Evolutionary conservation across 345 rosid species (phyloP).

Genomic region (Rhodomyrtus tomentosa): DNA sequence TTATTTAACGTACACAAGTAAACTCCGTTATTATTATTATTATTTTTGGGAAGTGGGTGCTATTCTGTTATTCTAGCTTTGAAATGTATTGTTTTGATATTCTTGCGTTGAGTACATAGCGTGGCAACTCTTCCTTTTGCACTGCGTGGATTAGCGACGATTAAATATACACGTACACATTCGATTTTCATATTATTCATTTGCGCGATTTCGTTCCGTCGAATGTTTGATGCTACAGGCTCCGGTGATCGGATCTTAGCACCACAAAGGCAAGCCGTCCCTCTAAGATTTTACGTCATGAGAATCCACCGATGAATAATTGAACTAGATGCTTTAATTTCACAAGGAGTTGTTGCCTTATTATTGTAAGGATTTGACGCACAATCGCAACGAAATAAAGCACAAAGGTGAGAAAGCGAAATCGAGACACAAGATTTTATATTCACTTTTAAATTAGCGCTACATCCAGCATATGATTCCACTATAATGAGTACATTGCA

Average conservation of each 20-base stretch:
- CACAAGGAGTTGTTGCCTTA: neutral
- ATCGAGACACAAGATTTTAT: too few species aligned
- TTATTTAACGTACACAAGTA: neutral
- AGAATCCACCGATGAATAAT: neutral
- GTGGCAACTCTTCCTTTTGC: neutral
- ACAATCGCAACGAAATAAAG: too few species aligned
- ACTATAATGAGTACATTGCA: too few species aligned
- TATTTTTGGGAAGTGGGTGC: too few species aligned
- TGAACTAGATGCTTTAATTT: neutral
- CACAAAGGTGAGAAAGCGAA: too few species aligned
- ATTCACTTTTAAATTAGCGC: too few species aligned
- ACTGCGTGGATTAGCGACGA: neutral
- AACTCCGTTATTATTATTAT: too few species aligned
- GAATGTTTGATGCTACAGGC: neutral
- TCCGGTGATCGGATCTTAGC: neutral
- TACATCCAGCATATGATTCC: too few species aligned
- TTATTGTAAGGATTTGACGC: too few species aligned
- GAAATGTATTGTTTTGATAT: neutral
- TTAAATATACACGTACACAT: neutral
- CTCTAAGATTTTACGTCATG: neutral
- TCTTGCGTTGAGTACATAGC: neutral
- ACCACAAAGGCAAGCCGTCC: neutral
- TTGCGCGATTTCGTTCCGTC: neutral
- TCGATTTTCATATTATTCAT: neutral
- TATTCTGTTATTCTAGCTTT: neutral